Conservation (phyloP, 257 asterid species). For the Sherardia arvensis region DNA sequence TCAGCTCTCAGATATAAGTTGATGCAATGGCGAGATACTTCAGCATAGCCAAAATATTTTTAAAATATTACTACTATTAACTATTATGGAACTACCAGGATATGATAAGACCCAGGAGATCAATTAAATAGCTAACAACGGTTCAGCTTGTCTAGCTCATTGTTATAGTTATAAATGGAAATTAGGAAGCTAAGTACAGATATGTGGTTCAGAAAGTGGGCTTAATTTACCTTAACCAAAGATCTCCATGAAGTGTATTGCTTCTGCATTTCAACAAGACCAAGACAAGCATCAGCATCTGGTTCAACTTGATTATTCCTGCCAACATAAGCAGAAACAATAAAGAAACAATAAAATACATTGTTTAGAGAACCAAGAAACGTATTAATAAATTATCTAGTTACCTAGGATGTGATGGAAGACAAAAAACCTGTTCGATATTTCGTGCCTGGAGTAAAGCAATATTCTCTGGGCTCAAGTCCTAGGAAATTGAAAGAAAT, state of each 20-base stretch:
- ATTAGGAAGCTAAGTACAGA: neutral
- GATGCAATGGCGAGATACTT: neutral
- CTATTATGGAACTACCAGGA: neutral
- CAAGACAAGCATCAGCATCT: constrained; percentile 22
- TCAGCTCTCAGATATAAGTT: neutral
- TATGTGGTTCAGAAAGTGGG: neutral
- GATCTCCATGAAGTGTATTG: constrained; percentile 59
- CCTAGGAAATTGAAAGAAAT: constrained; percentile 31
- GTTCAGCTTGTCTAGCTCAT: neutral
- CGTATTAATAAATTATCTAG: constrained; percentile 11
- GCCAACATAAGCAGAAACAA: constrained; percentile 16
- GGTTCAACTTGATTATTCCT: constrained; percentile 32
- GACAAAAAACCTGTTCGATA: constrained; percentile 40
- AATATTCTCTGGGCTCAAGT: constrained; percentile 24
- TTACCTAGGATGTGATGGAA: constrained; percentile 46
- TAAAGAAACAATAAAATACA: constrained; percentile 16
- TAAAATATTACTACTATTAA: neutral
- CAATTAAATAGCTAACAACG: neutral
- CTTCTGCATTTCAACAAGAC: constrained; percentile 51
- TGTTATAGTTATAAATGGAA: neutral
- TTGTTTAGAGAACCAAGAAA: neutral
- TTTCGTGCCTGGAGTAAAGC: constrained; percentile 30
- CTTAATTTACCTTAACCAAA: constrained; percentile 46
- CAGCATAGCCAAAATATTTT: neutral
- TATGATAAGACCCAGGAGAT: neutral